Percentiles rank a stretch among this genome's conserved stretches.
phyloP scores from a whole-genome alignment of 495 filamentous ascomycete species.

The Neurospora tetrasperma region DNA sequence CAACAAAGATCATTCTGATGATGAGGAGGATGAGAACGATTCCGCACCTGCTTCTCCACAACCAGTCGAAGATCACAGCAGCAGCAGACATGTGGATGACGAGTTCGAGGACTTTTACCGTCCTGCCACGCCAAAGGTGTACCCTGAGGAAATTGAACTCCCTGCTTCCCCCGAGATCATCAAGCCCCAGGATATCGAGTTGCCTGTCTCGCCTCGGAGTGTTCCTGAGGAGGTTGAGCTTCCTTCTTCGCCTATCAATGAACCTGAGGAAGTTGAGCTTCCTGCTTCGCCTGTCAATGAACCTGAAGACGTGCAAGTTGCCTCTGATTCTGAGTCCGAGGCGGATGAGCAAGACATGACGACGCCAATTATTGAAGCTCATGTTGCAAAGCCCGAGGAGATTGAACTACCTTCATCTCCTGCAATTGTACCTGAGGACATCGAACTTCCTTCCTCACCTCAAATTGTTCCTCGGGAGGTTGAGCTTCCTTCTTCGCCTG shows the following conservation, averaged over 20 bases:
- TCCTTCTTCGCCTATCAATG: too few species aligned
- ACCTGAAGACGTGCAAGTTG: too few species aligned
- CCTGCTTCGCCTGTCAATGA: too few species aligned
- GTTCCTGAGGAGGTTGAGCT: neutral
- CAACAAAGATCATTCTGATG: neutral
- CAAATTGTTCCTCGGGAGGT: neutral
- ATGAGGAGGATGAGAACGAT: neutral
- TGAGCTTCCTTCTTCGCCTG: neutral
- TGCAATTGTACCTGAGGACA: neutral
- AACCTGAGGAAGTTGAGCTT: too few species aligned
- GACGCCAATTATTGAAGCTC: too few species aligned
- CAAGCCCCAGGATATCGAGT: neutral
- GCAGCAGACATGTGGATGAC: neutral
- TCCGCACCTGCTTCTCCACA: neutral
- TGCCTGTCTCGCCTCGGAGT: neutral
- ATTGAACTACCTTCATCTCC: neutral
- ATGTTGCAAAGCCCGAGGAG: neutral
- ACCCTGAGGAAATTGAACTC: neutral
- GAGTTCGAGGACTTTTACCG: neutral
- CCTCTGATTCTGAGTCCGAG: too few species aligned
- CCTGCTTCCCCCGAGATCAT: neutral
- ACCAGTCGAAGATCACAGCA: neutral
- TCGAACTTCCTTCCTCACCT: neutral
- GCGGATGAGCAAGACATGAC: too few species aligned
- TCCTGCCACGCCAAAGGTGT: neutral